Base-by-base conservation (phyloP, 164 flowering plant species). In the Euptelea pleiosperma region DNA sequence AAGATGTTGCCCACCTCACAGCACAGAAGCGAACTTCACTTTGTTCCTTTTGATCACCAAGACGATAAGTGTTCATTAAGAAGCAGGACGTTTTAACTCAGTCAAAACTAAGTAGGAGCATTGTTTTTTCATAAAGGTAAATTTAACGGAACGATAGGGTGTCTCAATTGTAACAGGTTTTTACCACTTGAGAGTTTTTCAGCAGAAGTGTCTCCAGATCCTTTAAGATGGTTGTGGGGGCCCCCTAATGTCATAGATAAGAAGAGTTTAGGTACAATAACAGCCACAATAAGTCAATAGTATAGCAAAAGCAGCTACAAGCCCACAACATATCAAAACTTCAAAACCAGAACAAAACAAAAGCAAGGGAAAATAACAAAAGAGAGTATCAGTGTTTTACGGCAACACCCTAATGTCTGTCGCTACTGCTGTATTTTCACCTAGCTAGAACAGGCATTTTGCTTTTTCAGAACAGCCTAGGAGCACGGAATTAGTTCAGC, bases 1-100 rank as follows among this genome's bases (percentile, higher is more conserved):
- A 74, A 58, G 82, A 76, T 45, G 93, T 91, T 48, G 97, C 95
- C 99, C 99, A 93, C 74, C 99, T 81, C 61, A 93, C 71, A 63
- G 93, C 96, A 79, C 95, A 93, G 65, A 90, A 93, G 26, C 99
- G 85, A 12, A 82, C 91, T 77, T 93, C 99, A 72, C 83, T 76
- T 88, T 88, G 83, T 57, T 90, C 96, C 99, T 93, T 62, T 45
- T 54, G 8, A 61, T 22, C 56, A 72, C 19, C 41, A 63, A 19
- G 22, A 46, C 30, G 55, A 55, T 45, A 25, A 42, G 43, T 47
- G 4, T 18, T 31, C 49, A 47, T 29, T 25, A 11, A 22, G 51
- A 10, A 43, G 10, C 26, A 58, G 5, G 25, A 61, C 36, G 19
- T 54, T 31, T 55, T 19, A 61, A 62, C 10, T 16, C 33, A 57